Evolutionary conservation across 768 basidiomycete genomes (phyloP).

Genomic region (Rhizopogon vesiculosus): DNA sequence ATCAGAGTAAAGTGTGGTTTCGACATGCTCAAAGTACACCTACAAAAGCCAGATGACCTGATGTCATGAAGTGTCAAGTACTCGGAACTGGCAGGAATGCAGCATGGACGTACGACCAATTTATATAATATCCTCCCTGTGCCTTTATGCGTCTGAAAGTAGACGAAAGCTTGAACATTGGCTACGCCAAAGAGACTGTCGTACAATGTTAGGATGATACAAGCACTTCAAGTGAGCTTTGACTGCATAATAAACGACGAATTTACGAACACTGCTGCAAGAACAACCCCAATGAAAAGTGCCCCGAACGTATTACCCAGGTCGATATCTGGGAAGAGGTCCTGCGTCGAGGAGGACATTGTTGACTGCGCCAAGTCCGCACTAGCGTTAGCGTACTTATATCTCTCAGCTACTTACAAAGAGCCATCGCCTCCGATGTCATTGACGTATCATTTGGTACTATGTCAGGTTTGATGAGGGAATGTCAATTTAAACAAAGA

Average conservation of each 20-base stretch:
- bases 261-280: background rate
- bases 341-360: background rate
- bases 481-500: too few species aligned
- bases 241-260: background rate
- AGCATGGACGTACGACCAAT: background rate
- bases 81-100: too few species aligned
- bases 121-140: background rate
- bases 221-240: background rate
- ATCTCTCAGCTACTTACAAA: too few species aligned
- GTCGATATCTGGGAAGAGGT: background rate
- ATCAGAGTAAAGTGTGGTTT: background rate
- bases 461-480: too few species aligned
- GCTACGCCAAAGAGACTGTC: background rate
- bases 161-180: background rate
- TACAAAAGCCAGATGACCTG: slow-evolving; percentile 8
- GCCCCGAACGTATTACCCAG: background rate
- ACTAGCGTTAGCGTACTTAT: too few species aligned
- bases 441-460: too few species aligned
- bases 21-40: background rate
- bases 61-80: background rate
- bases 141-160: background rate
- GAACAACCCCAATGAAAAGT: background rate
- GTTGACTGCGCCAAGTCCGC: background rate
- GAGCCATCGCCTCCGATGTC: too few species aligned
- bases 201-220: background rate